Percentiles rank a stretch among this genome's conserved stretches.
phyloP scores from a whole-genome alignment of 495 filamentous ascomycete genomes.

The Mytilinidion resinicola region DNA sequence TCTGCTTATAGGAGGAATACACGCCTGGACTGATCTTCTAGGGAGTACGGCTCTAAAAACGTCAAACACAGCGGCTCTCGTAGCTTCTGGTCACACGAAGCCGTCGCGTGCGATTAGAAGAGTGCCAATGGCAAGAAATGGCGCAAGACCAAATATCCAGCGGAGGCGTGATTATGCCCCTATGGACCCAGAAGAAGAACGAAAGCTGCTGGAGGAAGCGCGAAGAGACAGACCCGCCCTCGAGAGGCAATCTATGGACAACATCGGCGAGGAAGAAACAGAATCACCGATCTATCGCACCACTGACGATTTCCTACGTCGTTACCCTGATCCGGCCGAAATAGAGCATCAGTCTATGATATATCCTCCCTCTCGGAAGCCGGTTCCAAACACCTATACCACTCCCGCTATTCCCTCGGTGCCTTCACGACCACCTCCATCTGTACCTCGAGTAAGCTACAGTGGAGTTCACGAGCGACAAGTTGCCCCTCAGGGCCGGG shows the following conservation, averaged over 20 bases:
- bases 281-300: constrained; percentile 47
- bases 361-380: constrained; percentile 28
- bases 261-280: constrained; percentile 36
- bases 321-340: constrained; percentile 66
- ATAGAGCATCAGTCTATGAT: constrained; percentile 71
- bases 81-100: constrained; percentile 42
- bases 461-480: constrained; percentile 75
- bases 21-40: constrained; percentile 75
- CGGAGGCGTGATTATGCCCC: constrained; percentile 54
- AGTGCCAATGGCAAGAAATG: constrained; percentile 48
- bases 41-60: constrained; percentile 61
- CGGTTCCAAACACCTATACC: constrained; percentile 1
- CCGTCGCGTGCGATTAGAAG: constrained; percentile 47
- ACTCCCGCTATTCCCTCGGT: constrained; percentile 21
- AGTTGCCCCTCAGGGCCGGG: constrained; percentile 42
- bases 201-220: constrained; percentile 54
- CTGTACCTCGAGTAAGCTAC: constrained; percentile 77
- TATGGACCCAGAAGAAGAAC: constrained; percentile 55
- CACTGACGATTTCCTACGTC: constrained; percentile 73
- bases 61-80: constrained; percentile 49
- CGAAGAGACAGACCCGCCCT: constrained; percentile 46
- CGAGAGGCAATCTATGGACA: constrained; percentile 39
- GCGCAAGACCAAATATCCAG: constrained; percentile 48
- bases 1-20: constrained; percentile 72
- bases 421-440: constrained; percentile 61